These are phyloP conservation scores for Lachnellula subtilissima DNA, from an alignment of 2,329 filamentous ascomycete genomes.

Conservation along the genomic window DNA sequence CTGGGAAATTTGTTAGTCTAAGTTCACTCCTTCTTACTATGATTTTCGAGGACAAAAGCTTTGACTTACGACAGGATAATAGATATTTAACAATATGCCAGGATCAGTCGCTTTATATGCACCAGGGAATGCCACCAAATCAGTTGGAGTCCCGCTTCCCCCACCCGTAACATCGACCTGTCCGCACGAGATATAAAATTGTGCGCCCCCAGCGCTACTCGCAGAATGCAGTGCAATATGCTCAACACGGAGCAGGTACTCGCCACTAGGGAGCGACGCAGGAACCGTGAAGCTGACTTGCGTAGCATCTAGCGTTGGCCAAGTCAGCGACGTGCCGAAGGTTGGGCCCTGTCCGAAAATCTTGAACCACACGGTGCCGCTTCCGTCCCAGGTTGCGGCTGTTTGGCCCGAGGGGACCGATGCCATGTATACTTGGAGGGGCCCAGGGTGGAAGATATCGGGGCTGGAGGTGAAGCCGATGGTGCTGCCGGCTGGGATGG, in stretches of 20 bases:
- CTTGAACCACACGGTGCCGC: constrained; percentile 19
- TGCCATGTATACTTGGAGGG: constrained; percentile 14
- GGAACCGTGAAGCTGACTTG: constrained; percentile 1
- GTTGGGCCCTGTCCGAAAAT: constrained; percentile 9
- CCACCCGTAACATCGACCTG: constrained; percentile 38
- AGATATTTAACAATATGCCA: constrained; percentile 29
- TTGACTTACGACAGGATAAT: constrained; percentile 29
- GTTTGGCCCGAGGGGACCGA: constrained; percentile 5
- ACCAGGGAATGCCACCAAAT: constrained; percentile 31
- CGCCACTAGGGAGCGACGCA: constrained; percentile 31
- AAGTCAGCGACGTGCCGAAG: background rate
- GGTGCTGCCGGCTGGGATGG: constrained; percentile 13
- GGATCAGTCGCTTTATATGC: constrained; percentile 30
- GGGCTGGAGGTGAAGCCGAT: constrained; percentile 11
- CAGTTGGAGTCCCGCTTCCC: constrained; percentile 32
- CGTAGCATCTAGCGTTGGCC: background rate
- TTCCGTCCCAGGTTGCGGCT: constrained; percentile 11
- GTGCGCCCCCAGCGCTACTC: constrained; percentile 6
- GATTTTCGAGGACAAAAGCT: background rate
- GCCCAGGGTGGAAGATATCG: constrained; percentile 17
- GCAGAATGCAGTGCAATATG: constrained; percentile 25
- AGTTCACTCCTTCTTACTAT: too few species aligned
- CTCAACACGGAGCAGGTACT: constrained; percentile 32
- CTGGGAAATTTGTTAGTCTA: background rate
- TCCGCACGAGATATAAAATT: constrained; percentile 32